Percentiles rank a stretch among this genome's conserved stretches.
phyloP scores from a whole-genome alignment of 2,329 filamentous ascomycete species.

The Aspergillus tanneri region DNA sequence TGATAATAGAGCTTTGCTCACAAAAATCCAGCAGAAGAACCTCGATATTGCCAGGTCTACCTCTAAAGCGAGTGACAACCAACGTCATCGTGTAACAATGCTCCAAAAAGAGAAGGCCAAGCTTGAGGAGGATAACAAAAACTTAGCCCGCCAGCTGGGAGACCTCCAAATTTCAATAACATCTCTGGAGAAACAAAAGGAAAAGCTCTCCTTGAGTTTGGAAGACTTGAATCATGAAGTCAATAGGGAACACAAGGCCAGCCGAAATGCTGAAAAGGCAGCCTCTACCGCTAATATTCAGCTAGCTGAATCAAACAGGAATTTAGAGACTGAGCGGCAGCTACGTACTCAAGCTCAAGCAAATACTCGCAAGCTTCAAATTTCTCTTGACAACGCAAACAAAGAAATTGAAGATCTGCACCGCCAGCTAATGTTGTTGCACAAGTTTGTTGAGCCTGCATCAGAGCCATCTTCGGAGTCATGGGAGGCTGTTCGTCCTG shows the following conservation, averaged over 20 bases:
- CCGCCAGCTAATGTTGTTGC: constrained; percentile 74
- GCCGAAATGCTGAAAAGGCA: constrained; percentile 83
- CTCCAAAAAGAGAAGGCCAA: constrained; percentile 81
- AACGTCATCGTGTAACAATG: constrained; percentile 70
- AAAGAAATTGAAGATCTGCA: constrained; percentile 78
- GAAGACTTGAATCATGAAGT: constrained; percentile 94
- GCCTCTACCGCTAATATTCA: constrained; percentile 78
- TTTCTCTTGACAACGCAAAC: constrained; percentile 74
- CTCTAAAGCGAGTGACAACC: constrained; percentile 80
- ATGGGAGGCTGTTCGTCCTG: constrained; percentile 67
- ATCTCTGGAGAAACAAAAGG: constrained; percentile 87
- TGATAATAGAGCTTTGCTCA: constrained; percentile 90
- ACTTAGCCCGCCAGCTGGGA: constrained; percentile 78
- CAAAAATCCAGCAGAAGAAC: constrained; percentile 96
- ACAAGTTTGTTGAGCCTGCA: constrained; percentile 83
- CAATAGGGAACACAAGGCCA: constrained; percentile 83
- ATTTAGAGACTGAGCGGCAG: constrained; percentile 85
- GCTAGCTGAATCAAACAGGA: constrained; percentile 83
- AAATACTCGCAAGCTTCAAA: constrained; percentile 78
- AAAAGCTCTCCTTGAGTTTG: constrained; percentile 82
- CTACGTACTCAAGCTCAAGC: constrained; percentile 80
- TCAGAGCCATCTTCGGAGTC: constrained; percentile 63
- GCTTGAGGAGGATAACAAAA: constrained; percentile 77
- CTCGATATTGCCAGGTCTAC: constrained; percentile 90
- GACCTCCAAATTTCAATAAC: constrained; percentile 81